A percentile compares a stretch with the other conserved stretches of the same genome.
phyloP scores from a whole-genome alignment of 208 protist genomes.

The Leishmania mexicana region DNA sequence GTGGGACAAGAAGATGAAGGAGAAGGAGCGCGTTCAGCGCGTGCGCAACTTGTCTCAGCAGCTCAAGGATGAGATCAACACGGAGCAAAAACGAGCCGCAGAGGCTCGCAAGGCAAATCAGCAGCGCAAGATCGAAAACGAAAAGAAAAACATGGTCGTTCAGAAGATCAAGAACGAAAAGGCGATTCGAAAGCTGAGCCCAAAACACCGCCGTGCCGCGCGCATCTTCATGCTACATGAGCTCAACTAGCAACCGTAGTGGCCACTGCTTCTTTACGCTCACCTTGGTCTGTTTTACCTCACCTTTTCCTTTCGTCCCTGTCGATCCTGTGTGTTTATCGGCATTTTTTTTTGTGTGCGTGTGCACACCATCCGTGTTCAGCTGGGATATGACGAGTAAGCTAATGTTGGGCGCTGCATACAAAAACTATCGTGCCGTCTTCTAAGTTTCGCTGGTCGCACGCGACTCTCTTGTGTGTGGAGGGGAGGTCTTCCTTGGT shows the following conservation, averaged over 20 bases:
- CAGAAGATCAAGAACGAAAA: conserved; percentile 92
- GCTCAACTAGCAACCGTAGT: conserved; percentile 40
- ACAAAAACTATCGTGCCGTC: neutral
- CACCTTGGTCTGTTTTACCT: neutral
- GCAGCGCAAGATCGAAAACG: conserved; percentile 81
- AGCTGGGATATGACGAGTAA: neutral
- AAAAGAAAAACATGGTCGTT: conserved; percentile 92
- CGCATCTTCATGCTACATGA: conserved; percentile 92
- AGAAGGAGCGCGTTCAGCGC: conserved; percentile 62
- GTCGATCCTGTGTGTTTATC: neutral
- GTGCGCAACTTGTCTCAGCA: conserved; percentile 67
- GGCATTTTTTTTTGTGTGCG: neutral
- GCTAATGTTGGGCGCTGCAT: no score
- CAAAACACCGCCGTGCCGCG: conserved; percentile 85
- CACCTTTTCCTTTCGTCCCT: neutral
- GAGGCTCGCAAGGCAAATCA: conserved; percentile 86
- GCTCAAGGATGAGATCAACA: conserved; percentile 85
- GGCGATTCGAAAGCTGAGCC: conserved; percentile 88
- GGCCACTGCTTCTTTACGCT: neutral
- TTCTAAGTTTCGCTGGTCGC: neutral
- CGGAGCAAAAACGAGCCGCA: conserved; percentile 71
- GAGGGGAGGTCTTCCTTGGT: neutral
- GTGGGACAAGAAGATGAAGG: conserved; percentile 84
- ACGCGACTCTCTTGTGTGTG: neutral
- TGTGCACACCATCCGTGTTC: neutral